A percentile compares a stretch with the other conserved stretches of the same genome.
Evolutionary conservation across 2,329 filamentous ascomycete genomes (phyloP).

Genomic region (Ophiostoma fasciatum): DNA sequence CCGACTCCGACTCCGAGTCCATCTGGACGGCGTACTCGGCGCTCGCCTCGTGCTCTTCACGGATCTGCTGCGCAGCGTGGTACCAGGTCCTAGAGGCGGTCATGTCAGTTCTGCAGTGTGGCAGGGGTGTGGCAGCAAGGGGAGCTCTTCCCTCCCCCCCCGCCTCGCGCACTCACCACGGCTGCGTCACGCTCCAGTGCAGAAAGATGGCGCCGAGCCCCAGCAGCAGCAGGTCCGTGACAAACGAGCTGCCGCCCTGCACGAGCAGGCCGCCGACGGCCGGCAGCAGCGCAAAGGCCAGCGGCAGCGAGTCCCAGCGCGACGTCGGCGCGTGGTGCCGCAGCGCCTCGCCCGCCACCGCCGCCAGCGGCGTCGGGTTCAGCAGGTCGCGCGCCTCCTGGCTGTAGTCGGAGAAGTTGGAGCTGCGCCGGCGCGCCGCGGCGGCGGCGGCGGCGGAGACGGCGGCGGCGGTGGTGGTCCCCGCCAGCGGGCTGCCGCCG

Average conservation of each 20-base stretch:
- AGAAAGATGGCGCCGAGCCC: conserved; percentile 71
- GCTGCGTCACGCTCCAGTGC: conserved; percentile 81
- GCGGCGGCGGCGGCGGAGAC: conserved; percentile 24
- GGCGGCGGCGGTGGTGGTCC: conserved; percentile 9
- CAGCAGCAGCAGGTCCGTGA: conserved; percentile 74
- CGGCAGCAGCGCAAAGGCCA: conserved; percentile 72
- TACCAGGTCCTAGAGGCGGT: conserved; percentile 53
- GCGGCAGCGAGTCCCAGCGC: conserved; percentile 63
- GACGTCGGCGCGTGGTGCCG: conserved; percentile 38
- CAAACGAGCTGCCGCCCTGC: conserved; percentile 65
- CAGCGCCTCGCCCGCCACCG: conserved; percentile 18
- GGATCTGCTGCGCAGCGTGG: conserved; percentile 50
- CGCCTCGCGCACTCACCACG: conserved; percentile 63
- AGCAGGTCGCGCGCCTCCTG: conserved; percentile 59
- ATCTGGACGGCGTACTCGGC: conserved; percentile 27
- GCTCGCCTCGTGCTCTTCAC: conserved; percentile 32
- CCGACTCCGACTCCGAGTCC: conserved; percentile 27
- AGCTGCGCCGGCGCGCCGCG: conserved; percentile 29
- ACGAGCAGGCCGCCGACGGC: conserved; percentile 77
- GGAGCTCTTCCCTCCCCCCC: too few relatives aligned
- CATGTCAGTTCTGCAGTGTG: too few relatives aligned
- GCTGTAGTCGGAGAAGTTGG: conserved; percentile 59
- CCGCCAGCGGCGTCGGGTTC: conserved; percentile 29
- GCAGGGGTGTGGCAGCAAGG: too few relatives aligned
- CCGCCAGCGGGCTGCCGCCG: too few relatives aligned